A percentile compares a stretch with the other conserved stretches of the same genome.
These are phyloP conservation scores for Coleophoma eucalyptorum DNA, from an alignment of 2,329 filamentous ascomycete genomes.

Conservation along the genomic window DNA sequence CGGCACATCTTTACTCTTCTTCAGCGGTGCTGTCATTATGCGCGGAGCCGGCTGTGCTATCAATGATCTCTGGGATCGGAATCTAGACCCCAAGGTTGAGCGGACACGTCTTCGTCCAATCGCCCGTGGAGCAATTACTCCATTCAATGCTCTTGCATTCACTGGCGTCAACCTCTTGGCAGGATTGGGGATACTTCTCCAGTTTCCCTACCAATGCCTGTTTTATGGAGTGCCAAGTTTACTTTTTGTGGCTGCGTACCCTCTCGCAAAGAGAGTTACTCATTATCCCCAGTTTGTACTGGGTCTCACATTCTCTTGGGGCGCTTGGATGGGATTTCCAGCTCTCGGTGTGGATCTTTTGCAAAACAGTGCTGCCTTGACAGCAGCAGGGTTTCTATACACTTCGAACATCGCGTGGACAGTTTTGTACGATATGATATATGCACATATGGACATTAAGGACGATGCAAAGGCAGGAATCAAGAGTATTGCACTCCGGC, in stretches of 20 bases:
- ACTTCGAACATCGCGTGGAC: slow-evolving; percentile 82
- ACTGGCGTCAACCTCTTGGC: slow-evolving; percentile 71
- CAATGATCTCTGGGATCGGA: slow-evolving; percentile 87
- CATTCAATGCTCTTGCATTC: slow-evolving; percentile 67
- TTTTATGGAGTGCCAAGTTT: slow-evolving; percentile 76
- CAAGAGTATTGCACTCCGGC: slow-evolving; percentile 81
- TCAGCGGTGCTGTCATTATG: slow-evolving; percentile 77
- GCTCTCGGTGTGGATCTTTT: slow-evolving; percentile 77
- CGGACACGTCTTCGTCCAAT: slow-evolving; percentile 77
- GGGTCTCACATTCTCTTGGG: slow-evolving; percentile 85
- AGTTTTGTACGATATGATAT: slow-evolving; percentile 87
- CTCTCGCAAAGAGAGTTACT: slow-evolving; percentile 80
- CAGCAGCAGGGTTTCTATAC: slow-evolving; percentile 68
- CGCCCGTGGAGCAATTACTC: slow-evolving; percentile 72
- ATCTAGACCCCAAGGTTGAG: slow-evolving; percentile 76
- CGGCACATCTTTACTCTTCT: slow-evolving; percentile 66
- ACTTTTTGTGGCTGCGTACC: slow-evolving; percentile 70
- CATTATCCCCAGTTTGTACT: slow-evolving; percentile 84
- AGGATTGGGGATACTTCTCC: slow-evolving; percentile 70
- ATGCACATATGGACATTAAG: slow-evolving; percentile 87
- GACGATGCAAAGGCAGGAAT: slow-evolving; percentile 85
- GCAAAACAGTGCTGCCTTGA: slow-evolving; percentile 55
- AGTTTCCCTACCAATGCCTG: slow-evolving; percentile 71
- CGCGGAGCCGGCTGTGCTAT: slow-evolving; percentile 84
- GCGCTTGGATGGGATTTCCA: slow-evolving; percentile 82